A percentile compares a stretch with the other conserved stretches of the same genome.
phyloP scores from a whole-genome alignment of 106 monocot genomes.

The Dioscorea zingiberensis region DNA sequence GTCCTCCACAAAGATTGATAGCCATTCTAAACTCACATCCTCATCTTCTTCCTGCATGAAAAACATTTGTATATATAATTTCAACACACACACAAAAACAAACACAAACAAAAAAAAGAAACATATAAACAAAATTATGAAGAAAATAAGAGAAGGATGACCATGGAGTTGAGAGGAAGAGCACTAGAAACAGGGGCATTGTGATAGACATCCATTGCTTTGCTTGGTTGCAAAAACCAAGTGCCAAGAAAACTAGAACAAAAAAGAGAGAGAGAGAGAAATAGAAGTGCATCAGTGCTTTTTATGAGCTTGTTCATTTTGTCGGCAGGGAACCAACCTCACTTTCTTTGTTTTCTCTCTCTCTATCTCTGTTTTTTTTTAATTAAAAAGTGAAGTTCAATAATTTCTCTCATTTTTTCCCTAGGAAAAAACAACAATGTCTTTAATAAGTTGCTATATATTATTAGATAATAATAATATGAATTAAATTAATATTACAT shows the following conservation, averaged over 20 bases:
- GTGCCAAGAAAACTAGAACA: neutral
- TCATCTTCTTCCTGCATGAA: constrained; percentile 42
- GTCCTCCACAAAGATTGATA: constrained; percentile 69
- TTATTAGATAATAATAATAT: too few relatives aligned
- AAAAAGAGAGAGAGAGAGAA: constrained; percentile 8
- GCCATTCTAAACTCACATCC: constrained; percentile 51
- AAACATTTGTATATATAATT: neutral
- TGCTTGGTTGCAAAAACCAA: neutral
- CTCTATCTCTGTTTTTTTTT: neutral
- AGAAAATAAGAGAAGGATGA: neutral
- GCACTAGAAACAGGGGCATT: constrained; percentile 12
- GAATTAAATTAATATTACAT: too few relatives aligned
- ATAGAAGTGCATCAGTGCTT: neutral
- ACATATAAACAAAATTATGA: neutral
- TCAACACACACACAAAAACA: neutral
- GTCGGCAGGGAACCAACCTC: too few relatives aligned
- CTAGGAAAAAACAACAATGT: too few relatives aligned
- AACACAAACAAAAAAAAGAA: neutral
- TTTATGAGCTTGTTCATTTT: neutral
- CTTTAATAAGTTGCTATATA: too few relatives aligned
- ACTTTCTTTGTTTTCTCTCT: constrained; percentile 19
- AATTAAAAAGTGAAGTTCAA: too few relatives aligned
- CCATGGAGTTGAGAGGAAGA: neutral
- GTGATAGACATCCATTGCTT: constrained; percentile 32
- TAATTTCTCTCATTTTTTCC: too few relatives aligned